phyloP scores from a whole-genome alignment of 2,329 filamentous ascomycete species.

The Pseudogymnoascus sp. region DNA sequence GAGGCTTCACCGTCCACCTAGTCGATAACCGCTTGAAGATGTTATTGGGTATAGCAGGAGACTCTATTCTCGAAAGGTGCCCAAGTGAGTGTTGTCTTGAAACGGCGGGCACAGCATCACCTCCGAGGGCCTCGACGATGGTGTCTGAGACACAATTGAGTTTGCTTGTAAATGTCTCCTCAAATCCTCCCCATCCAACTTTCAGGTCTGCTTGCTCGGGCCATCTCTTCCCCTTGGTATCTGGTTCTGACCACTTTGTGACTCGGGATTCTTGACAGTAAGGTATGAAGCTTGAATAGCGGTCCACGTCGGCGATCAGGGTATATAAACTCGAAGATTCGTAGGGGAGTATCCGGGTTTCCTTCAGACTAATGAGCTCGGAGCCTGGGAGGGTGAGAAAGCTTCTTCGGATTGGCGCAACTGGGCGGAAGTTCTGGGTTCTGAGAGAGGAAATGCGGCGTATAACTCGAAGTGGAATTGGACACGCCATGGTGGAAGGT shows the following conservation, averaged over 20 bases:
- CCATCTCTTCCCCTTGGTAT: constrained; percentile 41
- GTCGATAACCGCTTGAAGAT: constrained; percentile 63
- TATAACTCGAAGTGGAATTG: background rate
- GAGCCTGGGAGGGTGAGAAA: constrained; percentile 33
- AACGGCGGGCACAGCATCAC: constrained; percentile 32
- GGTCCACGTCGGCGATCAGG: constrained; percentile 80
- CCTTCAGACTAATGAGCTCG: constrained; percentile 55
- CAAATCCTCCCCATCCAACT: constrained; percentile 76
- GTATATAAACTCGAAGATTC: constrained; percentile 61
- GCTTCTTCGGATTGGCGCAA: constrained; percentile 29
- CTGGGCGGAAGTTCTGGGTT: background rate
- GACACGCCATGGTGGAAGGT: background rate
- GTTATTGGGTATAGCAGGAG: constrained; percentile 33
- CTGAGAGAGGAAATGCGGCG: background rate
- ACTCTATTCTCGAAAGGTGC: constrained; percentile 27
- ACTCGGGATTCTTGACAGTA: constrained; percentile 75
- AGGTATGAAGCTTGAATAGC: constrained; percentile 81
- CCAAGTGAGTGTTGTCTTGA: constrained; percentile 33
- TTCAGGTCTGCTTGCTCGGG: constrained; percentile 71
- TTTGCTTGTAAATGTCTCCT: constrained; percentile 73
- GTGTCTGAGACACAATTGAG: constrained; percentile 67
- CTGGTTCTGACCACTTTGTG: constrained; percentile 58
- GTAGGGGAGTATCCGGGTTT: constrained; percentile 70
- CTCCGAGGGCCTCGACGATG: constrained; percentile 70
- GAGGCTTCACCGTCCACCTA: constrained; percentile 54